Evolutionary conservation across 2,329 filamentous ascomycete species (phyloP), one percentile per base, ranked within the genome.

Genomic region (Tolypocladium amazonense): DNA sequence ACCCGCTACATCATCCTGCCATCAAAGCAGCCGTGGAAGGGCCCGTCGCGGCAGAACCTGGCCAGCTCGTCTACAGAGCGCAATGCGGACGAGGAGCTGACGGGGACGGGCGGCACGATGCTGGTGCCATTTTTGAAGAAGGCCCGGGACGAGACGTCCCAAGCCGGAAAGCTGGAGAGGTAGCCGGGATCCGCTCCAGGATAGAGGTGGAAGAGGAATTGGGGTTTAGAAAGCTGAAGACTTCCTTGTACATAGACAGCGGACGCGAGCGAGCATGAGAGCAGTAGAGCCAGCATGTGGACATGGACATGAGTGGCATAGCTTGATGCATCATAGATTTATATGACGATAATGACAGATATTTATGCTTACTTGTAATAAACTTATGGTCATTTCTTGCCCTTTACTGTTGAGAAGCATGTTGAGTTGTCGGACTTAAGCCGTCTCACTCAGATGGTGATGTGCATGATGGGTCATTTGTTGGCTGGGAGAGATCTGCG

Each of bases 111-210:
- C 2, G 93, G 93, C 0, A 97, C 93, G 0, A 85, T 88, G 0
- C 73, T 97, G 58, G 88, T 97, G 60, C 90, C 92, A 0, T 97
- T 97, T 72, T 73, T 97, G 63, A 95, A 91, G 73, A 90, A 95
- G 73, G 88, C 90, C 4, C 80, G 93, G 23, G 90, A 97, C 69
- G 92, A 96, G 77, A 97, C 92, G 0, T 63, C 62, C 2, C 65
- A 67, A 25, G 76, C 77, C 3, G 76, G 75, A 0, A 67, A 63
- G 20, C 62, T 76, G 58, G 62, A 67, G 56, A 63, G 63, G 55
- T 60, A 61, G 37, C 3, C 27, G 27, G 9, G 8, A 5, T 27
- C 27, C 33, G 25, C 30, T 35, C 18, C 14, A 6, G n/a, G 8
- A 25, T 12, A 53, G 50, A 23, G 50, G n/a, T 30, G 50, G 20